Percentiles rank a stretch among this genome's conserved stretches.
Evolutionary conservation across 2,329 filamentous ascomycete species (phyloP).

Genomic region (Cytospora paraplurivora): DNA sequence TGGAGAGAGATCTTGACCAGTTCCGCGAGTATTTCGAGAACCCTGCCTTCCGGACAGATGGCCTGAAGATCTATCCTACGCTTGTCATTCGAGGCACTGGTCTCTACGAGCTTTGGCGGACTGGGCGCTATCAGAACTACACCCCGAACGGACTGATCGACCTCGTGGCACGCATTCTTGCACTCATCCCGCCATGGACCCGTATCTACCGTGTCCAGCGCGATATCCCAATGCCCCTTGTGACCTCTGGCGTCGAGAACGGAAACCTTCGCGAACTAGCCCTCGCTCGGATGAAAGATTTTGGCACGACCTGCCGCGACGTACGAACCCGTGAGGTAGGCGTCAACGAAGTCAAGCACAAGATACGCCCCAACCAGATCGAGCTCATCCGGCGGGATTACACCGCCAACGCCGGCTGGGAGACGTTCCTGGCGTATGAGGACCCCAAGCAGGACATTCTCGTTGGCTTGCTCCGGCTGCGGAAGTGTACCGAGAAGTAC

Average conservation of each 20-base stretch:
- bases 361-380: conserved; percentile 93
- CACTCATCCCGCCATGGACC: conserved; percentile 94
- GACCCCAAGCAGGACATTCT: conserved; percentile 98
- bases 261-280: conserved; percentile 93
- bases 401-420: conserved; percentile 93
- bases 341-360: conserved; percentile 99
- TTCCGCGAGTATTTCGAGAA: conserved; percentile 98
- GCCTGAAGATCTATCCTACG: conserved; percentile 96
- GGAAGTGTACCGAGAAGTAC: conserved; percentile 89
- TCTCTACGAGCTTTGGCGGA: conserved; percentile 95
- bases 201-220: conserved; percentile 97
- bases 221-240: conserved; percentile 99
- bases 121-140: conserved; percentile 96
- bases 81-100: conserved; percentile 96
- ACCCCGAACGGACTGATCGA: conserved; percentile 96
- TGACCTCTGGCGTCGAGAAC: conserved; percentile 98
- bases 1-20: conserved; percentile 96
- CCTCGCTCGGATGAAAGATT: conserved; percentile 97
- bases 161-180: conserved; percentile 92
- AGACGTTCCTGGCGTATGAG: conserved; percentile 97
- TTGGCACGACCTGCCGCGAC: conserved; percentile 94
- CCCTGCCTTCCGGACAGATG: conserved; percentile 92
- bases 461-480: conserved; percentile 82
- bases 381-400: conserved; percentile 95
- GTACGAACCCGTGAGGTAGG: conserved; percentile 95